Evolutionary conservation across 2,329 filamentous ascomycete species (phyloP), one percentile per base, ranked within the genome.

Genomic region (Fusarium sp.): DNA sequence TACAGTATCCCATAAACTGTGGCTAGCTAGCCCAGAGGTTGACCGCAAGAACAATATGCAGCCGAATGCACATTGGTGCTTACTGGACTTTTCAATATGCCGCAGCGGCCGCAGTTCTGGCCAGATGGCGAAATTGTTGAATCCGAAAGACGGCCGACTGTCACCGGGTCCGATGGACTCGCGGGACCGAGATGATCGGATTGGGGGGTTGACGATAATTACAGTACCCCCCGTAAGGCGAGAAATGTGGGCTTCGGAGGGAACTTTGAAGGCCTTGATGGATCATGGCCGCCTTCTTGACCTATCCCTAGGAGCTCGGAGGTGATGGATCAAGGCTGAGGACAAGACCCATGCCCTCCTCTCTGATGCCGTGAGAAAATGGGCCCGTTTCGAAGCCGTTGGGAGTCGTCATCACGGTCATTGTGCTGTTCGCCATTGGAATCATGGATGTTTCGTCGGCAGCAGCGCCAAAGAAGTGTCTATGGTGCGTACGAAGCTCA

Each of bases 171-270:
- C 46, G 49, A 40, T 57, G 59, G 36, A 5, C 16, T 58, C 33
- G 22, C 38, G 57, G 61, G 49, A 57, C 70, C 51, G 64, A 69
- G 40, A 61, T 35, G 40, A 12, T 20, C 20, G 22, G 55, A 16
- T 51, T 63, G 46, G 57, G 29, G 58, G 31, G 58, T 63, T 64
- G 64, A 62, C 65, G 69, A 64, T 74, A 72, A 74, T 72, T 74
- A 7, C 71, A 74, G 71, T 62, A 74, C 72, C 65, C 57, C 44
- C 33, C 44, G 53, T 40, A 58, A 71, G 58, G 60, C 64, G 65
- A 66, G 46, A 60, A 62, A 62, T 56, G 71, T 61, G 71, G 68
- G 59, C 42, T 53, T 36, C 17, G 49, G 55, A 62, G 44, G 57
- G 33, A 55, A 29, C 53, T 57, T 58, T 51, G 40, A 70, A n/a